Evolutionary conservation across 73 alveolate species (phyloP).

Genomic region (Paramecium primaurelia): DNA sequence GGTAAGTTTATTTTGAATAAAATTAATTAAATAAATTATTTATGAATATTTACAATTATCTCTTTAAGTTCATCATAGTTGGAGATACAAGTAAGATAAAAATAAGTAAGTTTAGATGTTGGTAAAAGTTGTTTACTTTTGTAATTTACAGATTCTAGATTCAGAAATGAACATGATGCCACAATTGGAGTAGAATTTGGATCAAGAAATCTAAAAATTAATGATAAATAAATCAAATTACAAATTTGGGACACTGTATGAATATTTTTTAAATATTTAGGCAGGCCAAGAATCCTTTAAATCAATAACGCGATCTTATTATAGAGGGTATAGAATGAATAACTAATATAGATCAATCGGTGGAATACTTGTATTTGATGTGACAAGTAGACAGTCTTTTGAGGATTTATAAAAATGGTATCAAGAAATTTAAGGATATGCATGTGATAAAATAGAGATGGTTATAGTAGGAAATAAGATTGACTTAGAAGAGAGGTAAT

Average conservation of each 20-base stretch:
- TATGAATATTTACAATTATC: slow-evolving; percentile 55
- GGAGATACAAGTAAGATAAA: slow-evolving; percentile 56
- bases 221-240: slow-evolving; percentile 65
- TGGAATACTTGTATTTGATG: slow-evolving; percentile 26
- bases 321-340: slow-evolving; percentile 54
- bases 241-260: slow-evolving; percentile 81
- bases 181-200: slow-evolving; percentile 81
- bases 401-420: slow-evolving; percentile 52
- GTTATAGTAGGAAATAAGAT: slow-evolving; percentile 67
- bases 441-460: slow-evolving; percentile 34
- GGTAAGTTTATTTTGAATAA: neutral
- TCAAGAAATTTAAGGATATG: slow-evolving; percentile 48
- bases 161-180: slow-evolving; percentile 67
- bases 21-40: neutral
- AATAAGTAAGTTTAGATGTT: slow-evolving; percentile 13
- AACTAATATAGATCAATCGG: slow-evolving; percentile 51
- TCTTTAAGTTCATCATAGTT: slow-evolving; percentile 56
- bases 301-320: slow-evolving; percentile 66
- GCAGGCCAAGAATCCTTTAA: slow-evolving; percentile 66
- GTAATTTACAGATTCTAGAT: slow-evolving; percentile 70
- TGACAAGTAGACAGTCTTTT: slow-evolving; percentile 32
- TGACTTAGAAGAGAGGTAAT: slow-evolving; percentile 57
- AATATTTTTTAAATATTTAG: neutral
- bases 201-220: slow-evolving; percentile 61
- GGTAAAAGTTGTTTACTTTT: slow-evolving; percentile 72